Percentiles rank a stretch among this genome's conserved stretches.
These are phyloP conservation scores for Helianthus tuberosus DNA, from an alignment of 129 eudicot genomes.

Conservation along the genomic window DNA sequence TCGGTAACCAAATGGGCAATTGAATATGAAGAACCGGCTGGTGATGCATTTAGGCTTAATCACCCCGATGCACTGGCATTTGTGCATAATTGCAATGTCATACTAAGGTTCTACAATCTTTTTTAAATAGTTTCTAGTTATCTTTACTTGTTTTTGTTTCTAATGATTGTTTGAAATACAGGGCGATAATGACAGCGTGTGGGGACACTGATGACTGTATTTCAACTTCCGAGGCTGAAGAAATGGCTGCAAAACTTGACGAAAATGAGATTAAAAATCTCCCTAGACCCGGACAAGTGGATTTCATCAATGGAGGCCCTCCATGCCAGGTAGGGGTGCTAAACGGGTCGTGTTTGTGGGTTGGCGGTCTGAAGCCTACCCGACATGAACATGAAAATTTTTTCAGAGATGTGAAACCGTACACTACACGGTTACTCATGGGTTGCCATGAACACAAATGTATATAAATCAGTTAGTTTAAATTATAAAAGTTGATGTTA, in stretches of 20 bases:
- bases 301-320: constrained; percentile 67
- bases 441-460: background rate
- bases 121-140: background rate
- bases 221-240: constrained; percentile 58
- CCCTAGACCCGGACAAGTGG: constrained; percentile 62
- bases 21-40: constrained; percentile 69
- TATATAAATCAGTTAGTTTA: background rate
- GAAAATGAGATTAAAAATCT: constrained; percentile 41
- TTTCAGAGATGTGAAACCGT: background rate
- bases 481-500: background rate
- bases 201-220: constrained; percentile 58
- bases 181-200: constrained; percentile 57
- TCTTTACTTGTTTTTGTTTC: background rate
- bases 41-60: constrained; percentile 61
- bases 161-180: constrained; percentile 16
- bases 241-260: constrained; percentile 51
- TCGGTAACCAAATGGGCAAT: constrained; percentile 71
- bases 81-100: constrained; percentile 62
- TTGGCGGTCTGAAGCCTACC: background rate
- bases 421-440: background rate
- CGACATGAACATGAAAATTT: background rate
- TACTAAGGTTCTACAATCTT: constrained; percentile 37
- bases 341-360: background rate
- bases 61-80: constrained; percentile 56
- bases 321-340: constrained; percentile 55